phyloP scores from a whole-genome alignment of 495 filamentous ascomycete species.

The Bathelium albidoporum region DNA sequence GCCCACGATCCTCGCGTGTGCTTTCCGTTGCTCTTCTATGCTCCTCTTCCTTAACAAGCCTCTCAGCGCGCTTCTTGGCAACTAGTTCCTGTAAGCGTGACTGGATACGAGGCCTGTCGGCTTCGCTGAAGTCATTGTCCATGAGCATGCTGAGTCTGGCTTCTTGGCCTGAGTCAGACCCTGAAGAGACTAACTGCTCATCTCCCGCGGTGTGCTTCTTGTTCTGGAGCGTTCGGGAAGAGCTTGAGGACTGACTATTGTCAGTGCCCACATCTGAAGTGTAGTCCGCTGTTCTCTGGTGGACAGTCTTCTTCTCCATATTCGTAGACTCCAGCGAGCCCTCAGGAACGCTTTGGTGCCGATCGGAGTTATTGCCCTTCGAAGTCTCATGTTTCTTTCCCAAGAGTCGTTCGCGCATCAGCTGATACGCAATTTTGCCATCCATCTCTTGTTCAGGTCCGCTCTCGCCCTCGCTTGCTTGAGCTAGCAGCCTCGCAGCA shows the following conservation, averaged over 20 bases:
- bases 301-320: neutral
- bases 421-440: slow-evolving; percentile 1
- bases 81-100: slow-evolving; percentile 13
- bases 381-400: neutral
- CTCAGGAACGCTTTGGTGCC: neutral
- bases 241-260: neutral
- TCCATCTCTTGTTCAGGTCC: neutral
- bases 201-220: neutral
- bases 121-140: neutral
- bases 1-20: slow-evolving; percentile 5
- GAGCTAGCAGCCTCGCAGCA: neutral
- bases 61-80: slow-evolving; percentile 19
- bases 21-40: slow-evolving; percentile 1
- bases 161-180: neutral
- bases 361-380: neutral
- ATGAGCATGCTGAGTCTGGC: neutral
- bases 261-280: neutral
- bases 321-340: neutral
- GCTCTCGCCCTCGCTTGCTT: neutral
- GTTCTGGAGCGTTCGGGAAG: neutral
- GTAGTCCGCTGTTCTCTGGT: neutral
- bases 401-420: neutral
- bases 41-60: slow-evolving; percentile 13
- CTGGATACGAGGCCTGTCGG: neutral
- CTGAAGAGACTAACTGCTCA: neutral